Conservation (phyloP, 2,329 filamentous ascomycete genomes). For the Aulographum hederae region DNA sequence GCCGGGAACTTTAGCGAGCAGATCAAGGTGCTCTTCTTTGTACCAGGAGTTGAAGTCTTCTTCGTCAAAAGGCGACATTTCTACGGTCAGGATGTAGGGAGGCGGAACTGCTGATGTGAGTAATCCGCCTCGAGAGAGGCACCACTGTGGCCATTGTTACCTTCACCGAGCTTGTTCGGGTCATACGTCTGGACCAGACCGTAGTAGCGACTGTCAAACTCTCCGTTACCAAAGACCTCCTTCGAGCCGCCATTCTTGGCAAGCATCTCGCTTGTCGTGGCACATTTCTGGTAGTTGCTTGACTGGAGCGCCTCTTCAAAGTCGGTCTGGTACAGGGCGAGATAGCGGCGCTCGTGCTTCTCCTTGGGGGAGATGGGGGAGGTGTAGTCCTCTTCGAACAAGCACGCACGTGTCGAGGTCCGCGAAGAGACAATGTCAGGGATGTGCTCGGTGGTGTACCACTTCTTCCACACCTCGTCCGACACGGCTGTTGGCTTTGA, state of each 20-base stretch:
- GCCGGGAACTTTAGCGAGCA: slow-evolving; percentile 3
- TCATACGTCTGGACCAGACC: slow-evolving; percentile 3
- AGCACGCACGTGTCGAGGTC: slow-evolving; percentile 2
- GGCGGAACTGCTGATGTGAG: slow-evolving; percentile 1
- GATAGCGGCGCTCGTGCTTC: slow-evolving; percentile 1
- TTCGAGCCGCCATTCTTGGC: neutral
- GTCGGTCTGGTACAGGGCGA: slow-evolving; percentile 3
- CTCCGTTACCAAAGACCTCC: slow-evolving; percentile 1
- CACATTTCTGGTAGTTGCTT: slow-evolving; percentile 1
- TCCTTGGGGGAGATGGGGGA: neutral
- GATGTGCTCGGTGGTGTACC: slow-evolving; percentile 7
- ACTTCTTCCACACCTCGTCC: slow-evolving; percentile 6
- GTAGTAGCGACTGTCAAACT: slow-evolving; percentile 4
- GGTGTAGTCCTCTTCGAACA: slow-evolving; percentile 2
- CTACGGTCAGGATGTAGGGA: slow-evolving; percentile 1
- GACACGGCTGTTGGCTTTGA: slow-evolving; percentile 4
- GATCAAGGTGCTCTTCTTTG: slow-evolving; percentile 4
- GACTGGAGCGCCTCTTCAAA: slow-evolving; percentile 1
- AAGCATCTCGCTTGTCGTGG: slow-evolving; percentile 1
- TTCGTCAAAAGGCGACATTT: slow-evolving; percentile 2
- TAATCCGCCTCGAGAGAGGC: too few relatives aligned
- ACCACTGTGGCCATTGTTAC: too few relatives aligned
- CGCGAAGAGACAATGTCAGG: slow-evolving; percentile 6
- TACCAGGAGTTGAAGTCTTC: slow-evolving; percentile 2
- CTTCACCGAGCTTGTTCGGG: slow-evolving; percentile 2